Base-by-base conservation (phyloP, 768 basidiomycete genomes). In the Trametes coccinea region DNA sequence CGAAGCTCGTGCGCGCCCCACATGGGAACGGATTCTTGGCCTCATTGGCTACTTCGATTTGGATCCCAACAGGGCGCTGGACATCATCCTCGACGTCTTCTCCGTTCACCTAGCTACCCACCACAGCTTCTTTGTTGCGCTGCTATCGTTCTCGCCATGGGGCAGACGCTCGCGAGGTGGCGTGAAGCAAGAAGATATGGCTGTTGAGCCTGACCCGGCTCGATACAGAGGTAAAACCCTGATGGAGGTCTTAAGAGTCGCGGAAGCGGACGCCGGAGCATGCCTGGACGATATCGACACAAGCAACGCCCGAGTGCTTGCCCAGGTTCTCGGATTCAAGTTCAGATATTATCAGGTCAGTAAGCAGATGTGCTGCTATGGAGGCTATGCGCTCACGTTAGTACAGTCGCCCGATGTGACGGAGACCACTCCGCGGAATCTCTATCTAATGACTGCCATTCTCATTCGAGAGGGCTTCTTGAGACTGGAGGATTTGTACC, bases 311-410 rank as follows among this genome's bases (percentile, higher is more conserved):
- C 81, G 84, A 53, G 88, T 92, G 22, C 76, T 92, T 58, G 88
- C 93, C 13, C 95, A 99, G 76, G 91, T 98, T 6, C 78, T 99
- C 22, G 97, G 97, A n/a, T 98, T 98, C 82, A 99, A 99, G 74
- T 96, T 97, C 69, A 82, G 84, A 8, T 87, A 89, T 72, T 95
- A 96, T 74, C 89, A 95, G 77, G 95, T 94, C 30, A n/a, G 40
- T 44, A 9, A 39, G 1, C 31, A 22, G 43, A 43, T 46, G 17
- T 46, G 17, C 59, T 47, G 56, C 43, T 51, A 33, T 17, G 22
- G 22, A 4, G 8, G 7, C 31, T 17, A 14, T 17, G 31, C 10
- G 40, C 39, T 67, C 66, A 69, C 52, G 61, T 48, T 2, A 39
- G 40, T 4, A 5, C 62, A 90, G 87, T 77, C 78, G 16, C 71